Base-by-base conservation (phyloP, 352 stramenopile genomes). In the Globisporangium polare region DNA sequence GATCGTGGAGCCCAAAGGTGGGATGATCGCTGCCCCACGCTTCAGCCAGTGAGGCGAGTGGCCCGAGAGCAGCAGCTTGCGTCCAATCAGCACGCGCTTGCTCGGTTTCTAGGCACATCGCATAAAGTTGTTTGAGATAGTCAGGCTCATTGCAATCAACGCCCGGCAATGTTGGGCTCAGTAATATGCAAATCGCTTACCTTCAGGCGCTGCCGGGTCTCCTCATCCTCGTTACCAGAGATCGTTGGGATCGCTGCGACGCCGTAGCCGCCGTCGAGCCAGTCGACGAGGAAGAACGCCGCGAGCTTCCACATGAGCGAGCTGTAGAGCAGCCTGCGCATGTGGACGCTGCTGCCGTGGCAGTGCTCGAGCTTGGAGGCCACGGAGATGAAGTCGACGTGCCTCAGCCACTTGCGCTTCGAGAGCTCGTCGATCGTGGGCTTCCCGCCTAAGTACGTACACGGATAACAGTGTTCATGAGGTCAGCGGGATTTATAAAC, bases 291-390 rank as follows among this genome's bases (percentile, higher is more conserved):
- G 49, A 80, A 75, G 29, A 83, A 71, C 3, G 77, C 65, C 22
- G 72, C 73, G 18, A 89, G 50, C 20, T 89, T 89, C 73, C 71
- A 86, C 18, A 85, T 29, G 1, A 87, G 62, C 5, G 71, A 74
- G n/a, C 66, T 69, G 43, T 66, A 70, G 12, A 78, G 53, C 53
- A 72, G 37, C 29, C 53, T 52, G 6, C 70, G 65, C 18, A 63
- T 26, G 18, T 67, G 53, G 22, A 57, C 4, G 2, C 24, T 63
- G 4, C 22, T 65, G 4, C 39, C 60, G 41, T 35, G 24, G n/a
- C 46, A 17, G 5, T 66, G 43, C 17, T 77, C 69, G 17, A 80
- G 45, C 56, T 72, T 80, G 17, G 73, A 70, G 2, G 66, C 43
- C 17, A 74, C 63, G 5, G 76, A 78, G 35, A 89, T 58, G 56